Percentiles rank a stretch among this genome's conserved stretches.
phyloP scores from a whole-genome alignment of 2,329 filamentous ascomycete species.

The Colletotrichum magnum region DNA sequence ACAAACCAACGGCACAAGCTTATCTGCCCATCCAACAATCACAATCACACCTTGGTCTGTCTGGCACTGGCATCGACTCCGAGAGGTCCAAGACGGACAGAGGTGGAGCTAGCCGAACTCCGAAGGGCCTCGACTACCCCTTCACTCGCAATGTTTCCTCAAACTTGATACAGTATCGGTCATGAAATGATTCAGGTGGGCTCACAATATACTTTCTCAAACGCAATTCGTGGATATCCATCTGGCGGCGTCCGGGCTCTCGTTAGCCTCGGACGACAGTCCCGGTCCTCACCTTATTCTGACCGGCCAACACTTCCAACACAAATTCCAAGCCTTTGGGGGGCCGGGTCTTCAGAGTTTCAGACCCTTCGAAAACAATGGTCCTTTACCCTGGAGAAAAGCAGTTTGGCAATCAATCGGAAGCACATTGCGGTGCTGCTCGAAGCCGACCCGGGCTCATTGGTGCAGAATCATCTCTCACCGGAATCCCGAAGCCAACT shows the following conservation, averaged over 20 bases:
- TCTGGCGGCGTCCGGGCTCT: slow-evolving; percentile 9
- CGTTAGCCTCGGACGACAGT: slow-evolving; percentile 14
- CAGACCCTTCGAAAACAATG: neutral
- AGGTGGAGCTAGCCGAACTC: slow-evolving; percentile 25
- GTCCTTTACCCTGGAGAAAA: slow-evolving; percentile 12
- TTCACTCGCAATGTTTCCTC: slow-evolving; percentile 18
- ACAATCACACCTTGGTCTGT: slow-evolving; percentile 32
- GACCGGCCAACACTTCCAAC: slow-evolving; percentile 2
- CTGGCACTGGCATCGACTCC: slow-evolving; percentile 32
- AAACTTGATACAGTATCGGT: slow-evolving; percentile 18
- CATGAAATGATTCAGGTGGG: slow-evolving; percentile 11
- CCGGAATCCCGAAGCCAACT: neutral
- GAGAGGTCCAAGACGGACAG: slow-evolving; percentile 24
- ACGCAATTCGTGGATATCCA: slow-evolving; percentile 34
- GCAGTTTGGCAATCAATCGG: slow-evolving; percentile 21
- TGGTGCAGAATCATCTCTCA: slow-evolving; percentile 23
- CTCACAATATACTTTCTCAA: neutral
- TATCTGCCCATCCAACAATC: slow-evolving; percentile 34
- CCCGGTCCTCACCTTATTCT: slow-evolving; percentile 15
- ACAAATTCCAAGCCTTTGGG: slow-evolving; percentile 7
- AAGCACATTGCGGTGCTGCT: slow-evolving; percentile 5
- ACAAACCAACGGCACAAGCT: slow-evolving; percentile 13
- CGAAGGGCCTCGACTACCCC: slow-evolving; percentile 12
- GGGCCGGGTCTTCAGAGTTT: slow-evolving; percentile 13
- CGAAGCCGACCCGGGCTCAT: neutral